phyloP scores from a whole-genome alignment of 176 grass and related monocot species.

The Phoenix dactylifera region DNA sequence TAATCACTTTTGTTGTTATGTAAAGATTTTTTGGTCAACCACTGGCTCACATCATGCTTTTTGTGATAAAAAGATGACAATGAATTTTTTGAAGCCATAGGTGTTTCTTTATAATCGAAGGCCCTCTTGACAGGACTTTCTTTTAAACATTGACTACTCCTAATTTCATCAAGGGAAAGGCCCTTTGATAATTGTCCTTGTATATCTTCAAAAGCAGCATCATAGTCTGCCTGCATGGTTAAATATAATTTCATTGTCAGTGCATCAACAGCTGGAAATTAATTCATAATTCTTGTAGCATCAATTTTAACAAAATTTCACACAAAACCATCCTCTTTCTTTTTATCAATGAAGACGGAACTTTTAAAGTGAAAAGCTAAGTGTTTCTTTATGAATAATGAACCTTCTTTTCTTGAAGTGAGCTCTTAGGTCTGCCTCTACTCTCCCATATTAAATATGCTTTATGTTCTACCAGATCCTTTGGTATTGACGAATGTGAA shows the following conservation, averaged over 20 bases:
- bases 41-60: constrained; percentile 1
- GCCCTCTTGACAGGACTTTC: not conserved
- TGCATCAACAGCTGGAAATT: too few relatives aligned
- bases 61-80: constrained; percentile 1
- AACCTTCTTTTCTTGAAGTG: constrained; percentile 5
- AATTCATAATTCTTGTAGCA: too few relatives aligned
- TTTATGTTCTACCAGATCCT: constrained; percentile 8
- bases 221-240: constrained; percentile 9
- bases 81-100: not conserved
- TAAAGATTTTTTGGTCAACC: not conserved
- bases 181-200: constrained; percentile 6
- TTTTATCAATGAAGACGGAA: too few relatives aligned
- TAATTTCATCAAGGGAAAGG: constrained; percentile 9
- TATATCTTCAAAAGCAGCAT: constrained; percentile 9
- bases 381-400: not conserved
- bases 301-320: too few relatives aligned
- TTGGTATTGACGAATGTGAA: constrained; percentile 2
- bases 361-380: too few relatives aligned
- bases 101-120: not conserved
- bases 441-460: constrained; percentile 16
- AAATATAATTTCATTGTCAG: not conserved
- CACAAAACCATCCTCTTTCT: too few relatives aligned
- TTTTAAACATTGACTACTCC: constrained; percentile 4
- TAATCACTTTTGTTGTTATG: not conserved
- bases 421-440: constrained; percentile 6